phyloP scores from a whole-genome alignment of 176 grass and related monocot species.

The Triticum dicoccoides region DNA sequence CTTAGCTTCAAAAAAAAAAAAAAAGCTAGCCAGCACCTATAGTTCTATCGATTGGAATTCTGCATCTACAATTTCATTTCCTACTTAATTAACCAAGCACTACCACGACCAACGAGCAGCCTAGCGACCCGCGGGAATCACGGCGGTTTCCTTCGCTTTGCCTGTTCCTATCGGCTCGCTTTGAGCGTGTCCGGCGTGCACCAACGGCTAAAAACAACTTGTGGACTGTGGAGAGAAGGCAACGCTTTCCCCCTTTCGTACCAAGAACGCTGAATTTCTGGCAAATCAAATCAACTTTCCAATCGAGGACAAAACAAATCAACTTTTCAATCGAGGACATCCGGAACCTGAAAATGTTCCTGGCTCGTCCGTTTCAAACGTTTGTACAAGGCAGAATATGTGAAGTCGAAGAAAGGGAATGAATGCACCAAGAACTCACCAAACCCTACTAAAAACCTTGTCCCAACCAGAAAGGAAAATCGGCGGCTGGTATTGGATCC shows the following conservation, averaged over 20 bases:
- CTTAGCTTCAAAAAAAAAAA: background rate
- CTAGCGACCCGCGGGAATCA: constrained; percentile 22
- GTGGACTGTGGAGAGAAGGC: background rate
- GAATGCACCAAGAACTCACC: background rate
- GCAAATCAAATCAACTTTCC: background rate
- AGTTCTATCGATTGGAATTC: background rate
- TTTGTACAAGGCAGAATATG: background rate
- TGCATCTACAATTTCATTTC: background rate
- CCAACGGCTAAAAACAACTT: constrained; percentile 12
- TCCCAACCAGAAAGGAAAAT: background rate
- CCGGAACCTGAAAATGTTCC: background rate
- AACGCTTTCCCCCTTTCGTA: background rate
- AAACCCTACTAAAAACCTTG: constrained; percentile 10
- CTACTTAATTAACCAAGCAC: background rate
- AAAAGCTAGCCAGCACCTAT: background rate
- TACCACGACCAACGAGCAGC: background rate
- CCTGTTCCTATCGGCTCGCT: background rate
- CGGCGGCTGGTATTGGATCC: background rate
- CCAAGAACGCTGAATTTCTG: background rate
- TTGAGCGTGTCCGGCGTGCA: background rate
- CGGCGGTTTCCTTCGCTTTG: background rate
- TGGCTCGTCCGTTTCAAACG: background rate
- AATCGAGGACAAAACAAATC: background rate
- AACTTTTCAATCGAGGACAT: background rate
- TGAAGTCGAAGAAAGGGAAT: background rate